Base-by-base conservation (phyloP, 306 rosid species). In the Lablab purpureus region DNA sequence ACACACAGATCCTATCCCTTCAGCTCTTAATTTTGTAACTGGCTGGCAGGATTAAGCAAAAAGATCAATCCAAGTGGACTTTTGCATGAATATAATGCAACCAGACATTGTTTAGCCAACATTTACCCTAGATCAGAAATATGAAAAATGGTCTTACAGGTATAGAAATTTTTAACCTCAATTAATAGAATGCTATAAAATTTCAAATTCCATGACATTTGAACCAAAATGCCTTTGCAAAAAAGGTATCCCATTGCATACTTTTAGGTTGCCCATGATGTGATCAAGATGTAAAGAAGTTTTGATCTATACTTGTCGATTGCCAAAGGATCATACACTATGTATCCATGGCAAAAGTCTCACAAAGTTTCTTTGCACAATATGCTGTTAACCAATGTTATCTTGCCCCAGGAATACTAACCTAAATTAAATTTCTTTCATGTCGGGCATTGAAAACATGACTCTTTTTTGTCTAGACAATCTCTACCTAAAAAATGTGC, bases 11-110 rank as follows among this genome's bases (percentile, higher is more conserved):
- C 96, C 98, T 60, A 96, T 77, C 75, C 94, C 97, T 36, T 88
- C 80, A n/a, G 88, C 97, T 88, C 81, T 89, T 74, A 96, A 83
- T 67, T 87, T 96, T 78, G 88, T 77, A 78, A 87, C 84, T 49
- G 90, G 40, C 98, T 96, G 89, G 37, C 30, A 65, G 18, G 74
- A 79, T 81, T 41, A n/a, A 73, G 75, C 47, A 59, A 62, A 45
- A 68, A 46, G 17, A 47, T 58, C 28, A 74, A 84, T 36, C 50
- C 59, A 51, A 77, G 69, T 54, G 36, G 30, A 77, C 6, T 67
- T 40, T 66, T 80, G 46, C 52, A 22, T 36, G 28, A 46, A 47
- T 43, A 60, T 43, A 59, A 41, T 23, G 40, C n/a, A 71, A 63
- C 46, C 46, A 17, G 66, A 5, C 27, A 63, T 32, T 34, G 36